Evolutionary conservation across 2,329 filamentous ascomycete genomes (phyloP).

Genomic region (Sarocladium strictum): DNA sequence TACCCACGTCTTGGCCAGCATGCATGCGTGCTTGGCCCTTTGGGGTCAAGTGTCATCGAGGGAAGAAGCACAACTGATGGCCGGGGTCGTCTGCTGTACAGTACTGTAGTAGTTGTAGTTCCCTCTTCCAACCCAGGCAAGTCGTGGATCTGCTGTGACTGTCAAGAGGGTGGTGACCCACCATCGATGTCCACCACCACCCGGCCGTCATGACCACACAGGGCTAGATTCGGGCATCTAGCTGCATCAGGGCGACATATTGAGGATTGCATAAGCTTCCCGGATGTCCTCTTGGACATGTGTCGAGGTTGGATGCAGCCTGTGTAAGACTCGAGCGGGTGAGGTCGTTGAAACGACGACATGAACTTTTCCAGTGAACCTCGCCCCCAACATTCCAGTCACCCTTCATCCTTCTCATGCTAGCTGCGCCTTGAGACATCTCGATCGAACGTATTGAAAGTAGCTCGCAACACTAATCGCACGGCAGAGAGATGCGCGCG

Average conservation of each 20-base stretch:
- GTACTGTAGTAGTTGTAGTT: too few species aligned
- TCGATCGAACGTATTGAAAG: not conserved
- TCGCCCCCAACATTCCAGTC: not conserved
- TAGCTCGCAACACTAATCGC: not conserved
- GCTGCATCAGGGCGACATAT: constrained; percentile 4
- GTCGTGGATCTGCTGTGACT: constrained; percentile 4
- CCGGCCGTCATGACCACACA: constrained; percentile 8
- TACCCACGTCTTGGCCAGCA: constrained; percentile 12
- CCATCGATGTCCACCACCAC: constrained; percentile 1
- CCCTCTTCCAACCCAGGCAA: not conserved
- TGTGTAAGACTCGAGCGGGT: not conserved
- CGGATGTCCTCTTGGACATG: not conserved
- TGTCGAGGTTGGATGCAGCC: not conserved
- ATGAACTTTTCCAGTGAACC: too few species aligned
- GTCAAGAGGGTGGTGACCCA: constrained; percentile 2
- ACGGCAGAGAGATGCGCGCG: not conserved
- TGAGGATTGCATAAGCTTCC: constrained; percentile 6
- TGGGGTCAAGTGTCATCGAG: constrained; percentile 4
- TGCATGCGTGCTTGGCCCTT: constrained; percentile 4
- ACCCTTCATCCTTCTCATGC: not conserved
- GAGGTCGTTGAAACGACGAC: not conserved
- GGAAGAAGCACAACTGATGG: not conserved
- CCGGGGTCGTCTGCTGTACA: constrained; percentile 1
- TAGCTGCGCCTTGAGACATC: not conserved
- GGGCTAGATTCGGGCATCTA: constrained; percentile 5